Conservation (phyloP, 1,139 yeast species). For the Yamadazyma spencermartinsiae region DNA sequence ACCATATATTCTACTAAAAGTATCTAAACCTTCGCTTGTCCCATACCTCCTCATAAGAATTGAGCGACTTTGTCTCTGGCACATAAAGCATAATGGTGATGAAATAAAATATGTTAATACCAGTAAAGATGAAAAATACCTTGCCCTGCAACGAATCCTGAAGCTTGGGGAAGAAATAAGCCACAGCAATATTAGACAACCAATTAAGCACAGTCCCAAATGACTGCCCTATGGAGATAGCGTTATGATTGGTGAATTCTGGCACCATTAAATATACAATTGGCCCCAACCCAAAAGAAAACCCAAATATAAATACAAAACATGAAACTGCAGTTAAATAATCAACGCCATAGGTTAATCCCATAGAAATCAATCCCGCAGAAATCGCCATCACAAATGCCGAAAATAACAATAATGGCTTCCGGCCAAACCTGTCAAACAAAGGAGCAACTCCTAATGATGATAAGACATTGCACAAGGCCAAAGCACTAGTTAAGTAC, state of each 20-base stretch:
- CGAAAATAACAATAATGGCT: slow-evolving; percentile 63
- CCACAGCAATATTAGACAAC: slow-evolving; percentile 78
- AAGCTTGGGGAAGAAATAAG: slow-evolving; percentile 65
- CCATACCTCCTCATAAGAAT: slow-evolving; percentile 33
- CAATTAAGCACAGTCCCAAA: slow-evolving; percentile 86
- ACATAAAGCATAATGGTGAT: slow-evolving; percentile 22
- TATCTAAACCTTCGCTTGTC: slow-evolving; percentile 2
- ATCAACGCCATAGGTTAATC: slow-evolving; percentile 49
- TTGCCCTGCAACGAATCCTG: slow-evolving; percentile 27
- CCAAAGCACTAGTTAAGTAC: slow-evolving; percentile 30
- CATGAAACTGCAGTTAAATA: slow-evolving; percentile 60
- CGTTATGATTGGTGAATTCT: slow-evolving; percentile 73
- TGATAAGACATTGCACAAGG: slow-evolving; percentile 31
- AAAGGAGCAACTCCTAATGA: slow-evolving; percentile 34
- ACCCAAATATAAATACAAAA: slow-evolving; percentile 68
- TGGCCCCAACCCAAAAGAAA: slow-evolving; percentile 89
- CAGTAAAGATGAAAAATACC: slow-evolving; percentile 31
- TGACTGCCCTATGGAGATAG: slow-evolving; percentile 81
- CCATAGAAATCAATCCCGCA: slow-evolving; percentile 61
- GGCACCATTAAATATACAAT: slow-evolving; percentile 83
- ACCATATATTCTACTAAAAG: not conserved
- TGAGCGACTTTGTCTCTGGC: slow-evolving; percentile 37
- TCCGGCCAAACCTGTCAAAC: slow-evolving; percentile 60
- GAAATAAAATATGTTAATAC: slow-evolving; percentile 22
- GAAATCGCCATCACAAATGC: slow-evolving; percentile 63